These are phyloP conservation scores for Barnettozyma populi DNA, from an alignment of 805 yeast species.

Conservation along the genomic window DNA sequence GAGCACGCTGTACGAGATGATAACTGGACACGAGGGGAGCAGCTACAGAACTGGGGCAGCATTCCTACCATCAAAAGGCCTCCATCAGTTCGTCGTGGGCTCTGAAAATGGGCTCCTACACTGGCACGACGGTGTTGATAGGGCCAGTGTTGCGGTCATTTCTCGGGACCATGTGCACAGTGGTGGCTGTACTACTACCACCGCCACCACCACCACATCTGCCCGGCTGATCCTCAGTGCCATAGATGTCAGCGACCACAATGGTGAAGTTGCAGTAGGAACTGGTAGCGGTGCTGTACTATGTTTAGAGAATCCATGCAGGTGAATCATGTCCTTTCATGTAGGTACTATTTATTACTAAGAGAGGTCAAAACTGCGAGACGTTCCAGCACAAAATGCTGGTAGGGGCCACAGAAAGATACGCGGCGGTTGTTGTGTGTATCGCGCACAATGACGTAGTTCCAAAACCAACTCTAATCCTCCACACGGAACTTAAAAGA, in stretches of 20 bases:
- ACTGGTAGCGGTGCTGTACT: neutral
- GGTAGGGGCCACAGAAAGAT: neutral
- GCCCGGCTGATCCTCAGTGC: neutral
- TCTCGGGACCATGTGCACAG: neutral
- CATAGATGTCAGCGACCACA: neutral
- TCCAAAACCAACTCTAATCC: too few species aligned
- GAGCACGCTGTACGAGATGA: neutral
- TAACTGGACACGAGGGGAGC: neutral
- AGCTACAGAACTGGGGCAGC: slow-evolving; percentile 11
- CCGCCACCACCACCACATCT: neutral
- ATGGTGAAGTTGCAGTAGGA: neutral
- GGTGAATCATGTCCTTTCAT: neutral
- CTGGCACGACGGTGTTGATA: neutral
- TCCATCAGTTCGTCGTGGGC: slow-evolving; percentile 4
- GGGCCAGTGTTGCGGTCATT: neutral
- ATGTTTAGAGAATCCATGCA: neutral
- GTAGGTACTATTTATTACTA: too few species aligned
- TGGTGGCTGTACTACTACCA: neutral
- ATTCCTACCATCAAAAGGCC: slow-evolving; percentile 1
- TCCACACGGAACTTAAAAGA: too few species aligned
- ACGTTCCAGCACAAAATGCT: neutral
- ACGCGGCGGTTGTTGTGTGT: too few species aligned
- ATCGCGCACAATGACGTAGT: neutral
- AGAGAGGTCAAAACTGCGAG: too few species aligned
- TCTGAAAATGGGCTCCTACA: slow-evolving; percentile 8